Evolutionary conservation across 2,329 filamentous ascomycete species (phyloP), one percentile per base, ranked within the genome.

Genomic region (Aspergillus fumigatiaffinis): DNA sequence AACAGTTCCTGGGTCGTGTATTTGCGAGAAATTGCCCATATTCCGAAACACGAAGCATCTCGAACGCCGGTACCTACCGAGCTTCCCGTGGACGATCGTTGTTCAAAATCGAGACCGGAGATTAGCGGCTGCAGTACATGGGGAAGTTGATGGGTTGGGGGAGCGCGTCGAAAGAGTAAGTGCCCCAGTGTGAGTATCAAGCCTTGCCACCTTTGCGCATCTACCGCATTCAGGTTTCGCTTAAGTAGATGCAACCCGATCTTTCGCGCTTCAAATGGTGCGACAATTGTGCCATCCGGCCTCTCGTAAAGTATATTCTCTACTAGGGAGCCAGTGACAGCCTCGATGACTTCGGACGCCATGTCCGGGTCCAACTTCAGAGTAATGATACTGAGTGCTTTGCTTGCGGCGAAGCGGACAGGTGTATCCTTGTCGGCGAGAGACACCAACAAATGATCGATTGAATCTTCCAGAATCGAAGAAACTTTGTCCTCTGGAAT

Each of bases 41-140:
- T 88, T 6, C 94, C 94, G 71, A 97, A 99, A 71, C 92, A 97
- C 3, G 94, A 91, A 12, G 94, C 93, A 76, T 99, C 94, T 50
- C 94, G 86, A 17, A 99, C 92, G 65, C 95, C 96, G 1, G 90
- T 88, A 1, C 94, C 94, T 10, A 93, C 81, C 3, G 91, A 92
- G 12, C 84, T 86, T n/a, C 94, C 93, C 3, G 91, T 91, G 0
- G 91, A 84, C 49, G 88, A 90, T 57, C 92, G 84, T 68, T 96
- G 91, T 73, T 99, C 92, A 69, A 97, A 99, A 0, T 87, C 86
- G 26, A 97, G 79, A 0, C 91, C 92, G 9, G 90, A 83, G 0
- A 96, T 77, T 17, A 97, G 80, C 2, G 89, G 87, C 57, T 89
- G 86, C 2, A 96, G 80, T 46, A 96, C 90, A 54, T 88, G 83